phyloP scores from a whole-genome alignment of 192 early-diverging fungal genomes.

The Ambispora gerdemannii region DNA sequence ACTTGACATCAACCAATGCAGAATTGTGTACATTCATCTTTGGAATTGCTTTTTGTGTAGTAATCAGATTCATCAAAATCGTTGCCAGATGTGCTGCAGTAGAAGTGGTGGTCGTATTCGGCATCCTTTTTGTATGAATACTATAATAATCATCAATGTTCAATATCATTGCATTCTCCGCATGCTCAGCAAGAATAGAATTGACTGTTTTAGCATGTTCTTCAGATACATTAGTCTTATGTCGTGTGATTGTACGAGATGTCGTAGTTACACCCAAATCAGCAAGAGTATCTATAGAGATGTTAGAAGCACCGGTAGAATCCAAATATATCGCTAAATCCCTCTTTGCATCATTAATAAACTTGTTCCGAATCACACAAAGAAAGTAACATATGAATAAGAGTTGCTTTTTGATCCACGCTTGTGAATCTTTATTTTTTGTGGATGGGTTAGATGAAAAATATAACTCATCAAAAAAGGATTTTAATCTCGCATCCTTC shows the following conservation, averaged over 20 bases:
- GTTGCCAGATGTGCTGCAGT: background rate
- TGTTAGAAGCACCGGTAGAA: background rate
- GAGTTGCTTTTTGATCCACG: background rate
- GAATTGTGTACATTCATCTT: background rate
- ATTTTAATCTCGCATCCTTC: no score
- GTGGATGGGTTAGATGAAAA: no score
- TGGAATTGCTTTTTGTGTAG: background rate
- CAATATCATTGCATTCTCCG: no score
- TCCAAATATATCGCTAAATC: background rate
- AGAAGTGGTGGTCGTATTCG: background rate
- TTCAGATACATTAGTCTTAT: background rate
- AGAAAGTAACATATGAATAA: background rate
- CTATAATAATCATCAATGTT: constrained; percentile 8
- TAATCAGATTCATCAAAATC: no score
- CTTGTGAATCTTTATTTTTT: background rate
- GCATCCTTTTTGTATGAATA: background rate
- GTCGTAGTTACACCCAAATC: no score
- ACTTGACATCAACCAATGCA: background rate
- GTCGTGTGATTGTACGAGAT: background rate
- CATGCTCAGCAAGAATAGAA: background rate
- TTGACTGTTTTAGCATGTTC: background rate
- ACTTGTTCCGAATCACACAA: background rate
- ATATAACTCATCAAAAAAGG: no score
- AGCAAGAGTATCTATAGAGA: no score
- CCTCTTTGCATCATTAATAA: no score